Conservation (phyloP, 352 stramenopile genomes). For the Phytophthora nicotianae region DNA sequence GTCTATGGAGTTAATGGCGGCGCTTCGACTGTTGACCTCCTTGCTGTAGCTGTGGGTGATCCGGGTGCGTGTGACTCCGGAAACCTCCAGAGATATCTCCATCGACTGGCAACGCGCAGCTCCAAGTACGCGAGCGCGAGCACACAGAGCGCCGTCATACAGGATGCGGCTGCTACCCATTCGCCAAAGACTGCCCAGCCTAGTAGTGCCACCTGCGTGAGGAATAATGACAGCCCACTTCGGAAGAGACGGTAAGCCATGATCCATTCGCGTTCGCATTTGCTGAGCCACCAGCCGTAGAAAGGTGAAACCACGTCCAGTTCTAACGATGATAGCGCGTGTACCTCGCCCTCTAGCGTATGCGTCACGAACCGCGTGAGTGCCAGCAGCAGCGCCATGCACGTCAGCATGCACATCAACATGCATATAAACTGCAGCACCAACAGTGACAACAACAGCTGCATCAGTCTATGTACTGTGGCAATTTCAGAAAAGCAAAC, state of each 20-base stretch:
- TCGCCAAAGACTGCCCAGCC: constrained; percentile 66
- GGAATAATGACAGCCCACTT: constrained; percentile 56
- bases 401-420: constrained; percentile 80
- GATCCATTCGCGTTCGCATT: constrained; percentile 77
- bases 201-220: constrained; percentile 60
- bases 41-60: constrained; percentile 13
- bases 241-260: constrained; percentile 73
- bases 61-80: constrained; percentile 34
- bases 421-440: constrained; percentile 70
- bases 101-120: constrained; percentile 64
- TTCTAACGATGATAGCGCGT: constrained; percentile 54
- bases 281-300: constrained; percentile 71
- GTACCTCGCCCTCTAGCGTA: constrained; percentile 72
- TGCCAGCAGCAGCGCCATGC: constrained; percentile 67
- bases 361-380: constrained; percentile 80
- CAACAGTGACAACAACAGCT: constrained; percentile 5
- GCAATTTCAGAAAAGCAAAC: constrained; percentile 2
- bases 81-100: constrained; percentile 76
- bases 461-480: constrained; percentile 13
- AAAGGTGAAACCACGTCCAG: constrained; percentile 80
- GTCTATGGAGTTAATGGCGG: constrained; percentile 26
- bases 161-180: constrained; percentile 48
- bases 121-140: constrained; percentile 63
- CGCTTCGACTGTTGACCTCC: constrained; percentile 13
- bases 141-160: constrained; percentile 56